These are phyloP conservation scores for Carex littledalei DNA, from an alignment of 176 grass and related monocot genomes.

Conservation along the genomic window DNA sequence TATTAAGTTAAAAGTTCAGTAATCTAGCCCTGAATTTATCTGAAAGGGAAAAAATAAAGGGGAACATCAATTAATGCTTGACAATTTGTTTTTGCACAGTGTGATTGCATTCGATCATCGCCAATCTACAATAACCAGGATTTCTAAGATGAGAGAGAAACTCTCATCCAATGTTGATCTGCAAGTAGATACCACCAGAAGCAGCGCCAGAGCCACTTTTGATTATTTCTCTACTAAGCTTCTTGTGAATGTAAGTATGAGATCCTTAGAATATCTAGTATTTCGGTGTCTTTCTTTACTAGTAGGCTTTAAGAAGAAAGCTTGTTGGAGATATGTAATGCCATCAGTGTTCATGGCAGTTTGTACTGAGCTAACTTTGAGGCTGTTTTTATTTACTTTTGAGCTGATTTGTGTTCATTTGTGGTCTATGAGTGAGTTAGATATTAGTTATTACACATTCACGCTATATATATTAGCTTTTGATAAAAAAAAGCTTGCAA, in stretches of 20 bases:
- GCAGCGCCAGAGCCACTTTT: conserved; percentile 52
- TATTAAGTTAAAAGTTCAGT: neutral
- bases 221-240: conserved; percentile 67
- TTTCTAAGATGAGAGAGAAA: conserved; percentile 35
- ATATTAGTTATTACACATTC: neutral
- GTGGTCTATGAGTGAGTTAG: neutral
- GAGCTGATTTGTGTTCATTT: neutral
- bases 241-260: conserved; percentile 27
- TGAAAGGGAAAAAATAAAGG: neutral
- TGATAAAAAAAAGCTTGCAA: neutral
- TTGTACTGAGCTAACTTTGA: neutral
- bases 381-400: neutral
- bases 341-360: neutral
- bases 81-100: conserved; percentile 38
- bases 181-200: conserved; percentile 47
- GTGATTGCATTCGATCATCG: conserved; percentile 84
- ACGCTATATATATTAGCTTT: neutral
- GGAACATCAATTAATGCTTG: neutral
- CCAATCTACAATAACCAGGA: conserved; percentile 40
- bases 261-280: conserved; percentile 20
- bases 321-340: neutral
- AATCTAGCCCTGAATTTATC: neutral
- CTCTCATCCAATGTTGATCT: conserved; percentile 59
- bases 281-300: neutral
- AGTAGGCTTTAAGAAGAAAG: neutral